Conservation (phyloP, 2,329 filamentous ascomycete species). For the Dichotomopilus funicola region DNA sequence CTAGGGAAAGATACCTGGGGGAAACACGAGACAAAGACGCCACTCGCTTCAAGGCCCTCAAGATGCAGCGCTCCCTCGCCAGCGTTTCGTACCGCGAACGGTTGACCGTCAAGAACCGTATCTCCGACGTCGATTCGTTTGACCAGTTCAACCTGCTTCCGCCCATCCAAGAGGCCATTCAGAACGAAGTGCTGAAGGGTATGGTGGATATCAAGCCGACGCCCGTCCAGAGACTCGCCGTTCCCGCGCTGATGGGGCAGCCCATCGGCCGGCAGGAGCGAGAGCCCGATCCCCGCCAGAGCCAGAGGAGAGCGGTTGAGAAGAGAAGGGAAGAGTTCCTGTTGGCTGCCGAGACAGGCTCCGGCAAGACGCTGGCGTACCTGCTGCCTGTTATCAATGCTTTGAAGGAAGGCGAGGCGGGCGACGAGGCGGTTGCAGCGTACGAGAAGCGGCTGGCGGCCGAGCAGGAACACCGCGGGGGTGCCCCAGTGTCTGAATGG, state of each 20-base stretch:
- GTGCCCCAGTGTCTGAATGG: conserved; percentile 35
- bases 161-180: conserved; percentile 62
- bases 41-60: conserved; percentile 69
- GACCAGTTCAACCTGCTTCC: conserved; percentile 73
- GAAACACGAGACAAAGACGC: conserved; percentile 31
- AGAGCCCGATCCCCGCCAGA: conserved; percentile 20
- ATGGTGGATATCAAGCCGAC: conserved; percentile 74
- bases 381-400: conserved; percentile 78
- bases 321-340: conserved; percentile 55
- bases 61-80: conserved; percentile 81
- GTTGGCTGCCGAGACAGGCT: conserved; percentile 91
- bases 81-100: conserved; percentile 69
- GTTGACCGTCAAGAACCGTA: conserved; percentile 45
- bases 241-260: conserved; percentile 69
- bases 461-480: conserved; percentile 50
- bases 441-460: conserved; percentile 50
- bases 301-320: conserved; percentile 25
- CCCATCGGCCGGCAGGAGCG: conserved; percentile 29
- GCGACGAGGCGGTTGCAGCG: conserved; percentile 51
- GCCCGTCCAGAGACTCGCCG: conserved; percentile 81
- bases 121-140: conserved; percentile 68
- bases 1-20: conserved; percentile 20
- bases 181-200: conserved; percentile 65
- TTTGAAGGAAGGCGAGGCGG: conserved; percentile 67
- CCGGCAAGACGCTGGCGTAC: conserved; percentile 93